These are phyloP conservation scores for Aurantiochytrium sp. DNA, from an alignment of 108 stramenopile genomes.

Conservation along the genomic window DNA sequence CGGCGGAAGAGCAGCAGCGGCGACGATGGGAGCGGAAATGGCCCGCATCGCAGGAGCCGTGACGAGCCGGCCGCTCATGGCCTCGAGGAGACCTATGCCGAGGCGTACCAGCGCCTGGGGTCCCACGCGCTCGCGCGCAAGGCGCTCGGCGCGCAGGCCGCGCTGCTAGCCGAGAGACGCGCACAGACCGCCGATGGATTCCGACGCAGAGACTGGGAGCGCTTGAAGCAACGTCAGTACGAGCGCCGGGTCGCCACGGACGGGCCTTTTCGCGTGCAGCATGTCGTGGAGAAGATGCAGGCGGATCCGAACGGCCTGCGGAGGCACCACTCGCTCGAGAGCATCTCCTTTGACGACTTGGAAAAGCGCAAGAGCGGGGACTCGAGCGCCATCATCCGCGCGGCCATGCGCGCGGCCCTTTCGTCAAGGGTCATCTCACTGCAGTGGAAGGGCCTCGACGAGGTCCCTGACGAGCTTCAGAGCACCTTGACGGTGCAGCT, in stretches of 20 bases:
- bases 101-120: neutral
- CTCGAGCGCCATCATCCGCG: neutral
- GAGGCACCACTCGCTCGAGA: neutral
- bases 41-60: too few relatives aligned
- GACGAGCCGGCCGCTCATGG: too few relatives aligned
- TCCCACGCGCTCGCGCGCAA: neutral
- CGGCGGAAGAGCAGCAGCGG: too few relatives aligned
- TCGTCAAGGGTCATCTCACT: neutral
- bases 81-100: neutral
- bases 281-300: neutral
- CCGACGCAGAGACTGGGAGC: neutral
- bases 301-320: neutral
- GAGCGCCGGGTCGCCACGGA: neutral
- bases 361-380: neutral
- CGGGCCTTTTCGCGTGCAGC: neutral
- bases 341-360: neutral
- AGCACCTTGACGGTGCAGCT: too few relatives aligned
- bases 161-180: neutral
- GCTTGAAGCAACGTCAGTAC: neutral
- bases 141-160: neutral
- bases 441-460: constrained; percentile 4
- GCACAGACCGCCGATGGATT: neutral
- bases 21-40: too few relatives aligned
- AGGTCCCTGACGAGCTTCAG: neutral
- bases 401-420: neutral